Evolutionary conservation across 176 grass and related monocot species (phyloP), one percentile per base, ranked within the genome.

Genomic region (Avena atlantica): DNA sequence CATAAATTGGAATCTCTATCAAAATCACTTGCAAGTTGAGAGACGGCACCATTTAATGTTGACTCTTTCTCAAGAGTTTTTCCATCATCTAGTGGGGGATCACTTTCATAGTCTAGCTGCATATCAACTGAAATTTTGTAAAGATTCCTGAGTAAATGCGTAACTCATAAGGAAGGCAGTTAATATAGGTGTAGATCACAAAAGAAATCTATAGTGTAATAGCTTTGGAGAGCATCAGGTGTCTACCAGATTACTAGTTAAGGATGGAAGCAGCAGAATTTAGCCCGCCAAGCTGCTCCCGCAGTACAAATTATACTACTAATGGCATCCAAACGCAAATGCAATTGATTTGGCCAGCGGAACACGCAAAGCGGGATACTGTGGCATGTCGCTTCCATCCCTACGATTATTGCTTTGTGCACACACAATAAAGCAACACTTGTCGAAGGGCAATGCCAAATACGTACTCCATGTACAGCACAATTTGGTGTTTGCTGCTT

Each of bases 1-100:
- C 81, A 88, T 76, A 98, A 81, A 87, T 92, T 95, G 6, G 96
- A 98, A 19, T 95, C 92, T 90, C 79, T 89, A 82, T 98, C 96
- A 25, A 98, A 98, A 88, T 98, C 96, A 86, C 82, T 84, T 25
- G 92, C 96, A 61, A 98, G 93, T 15, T 94, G 96, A 80, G 87
- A 94, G 50, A 98, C 48, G 16, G 93, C 96, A 3, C 86, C 87
- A 79, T 90, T 92, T 40, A 98, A 88, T 27, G 84, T 81, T 0
- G 70, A 94, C 68, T 92, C 63, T 67, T 95, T 98, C 74, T 82
- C 78, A 1, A 83, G 70, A 24, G 34, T 40, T 76, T 88, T 87
- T 21, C 16, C 60, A 69, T 80, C 92, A 74, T 92, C 87, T 20
- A 88, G 89, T 58, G 81, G 90, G 74, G 71, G 62, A 42, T 98